A percentile compares a stretch with the other conserved stretches of the same genome.
phyloP scores from a whole-genome alignment of 441 rosid species.

The Cnidoscolus chayamansa region DNA sequence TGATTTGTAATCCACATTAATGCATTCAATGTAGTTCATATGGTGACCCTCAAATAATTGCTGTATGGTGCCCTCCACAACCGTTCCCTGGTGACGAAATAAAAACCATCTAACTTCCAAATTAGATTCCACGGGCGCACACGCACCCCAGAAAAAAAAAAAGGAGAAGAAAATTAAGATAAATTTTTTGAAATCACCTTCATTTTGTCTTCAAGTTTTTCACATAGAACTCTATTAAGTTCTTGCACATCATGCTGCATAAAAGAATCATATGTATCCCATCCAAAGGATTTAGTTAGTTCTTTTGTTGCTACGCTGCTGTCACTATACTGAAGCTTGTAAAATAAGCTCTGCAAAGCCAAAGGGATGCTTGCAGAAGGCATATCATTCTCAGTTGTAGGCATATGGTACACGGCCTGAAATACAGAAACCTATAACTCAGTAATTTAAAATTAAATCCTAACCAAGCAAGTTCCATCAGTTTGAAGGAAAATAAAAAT shows the following conservation, averaged over 20 bases:
- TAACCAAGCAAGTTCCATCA: no score
- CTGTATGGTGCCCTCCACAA: constrained; percentile 94
- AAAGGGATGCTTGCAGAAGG: constrained; percentile 84
- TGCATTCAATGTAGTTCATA: constrained; percentile 91
- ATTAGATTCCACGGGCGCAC: background rate
- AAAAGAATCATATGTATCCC: constrained; percentile 94
- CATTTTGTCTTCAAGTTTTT: constrained; percentile 94
- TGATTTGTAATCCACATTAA: constrained; percentile 88
- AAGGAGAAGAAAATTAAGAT: no score
- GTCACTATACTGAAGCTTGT: constrained; percentile 83
- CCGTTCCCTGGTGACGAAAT: constrained; percentile 57
- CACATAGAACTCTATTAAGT: constrained; percentile 78
- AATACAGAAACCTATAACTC: constrained; percentile 27
- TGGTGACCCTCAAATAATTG: constrained; percentile 88
- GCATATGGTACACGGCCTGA: constrained; percentile 96
- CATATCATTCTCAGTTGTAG: constrained; percentile 85
- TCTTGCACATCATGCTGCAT: constrained; percentile 97
- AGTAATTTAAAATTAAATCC: constrained; percentile 12
- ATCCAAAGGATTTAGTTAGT: constrained; percentile 88
- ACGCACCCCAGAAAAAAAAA: no score
- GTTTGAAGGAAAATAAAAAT: background rate
- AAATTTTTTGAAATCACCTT: constrained; percentile 39
- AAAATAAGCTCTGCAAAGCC: constrained; percentile 85
- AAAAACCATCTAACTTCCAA: no score
- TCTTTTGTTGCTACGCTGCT: constrained; percentile 85